phyloP scores from a whole-genome alignment of 1,284 basidiomycete species.

The Leccinum solheimii region DNA sequence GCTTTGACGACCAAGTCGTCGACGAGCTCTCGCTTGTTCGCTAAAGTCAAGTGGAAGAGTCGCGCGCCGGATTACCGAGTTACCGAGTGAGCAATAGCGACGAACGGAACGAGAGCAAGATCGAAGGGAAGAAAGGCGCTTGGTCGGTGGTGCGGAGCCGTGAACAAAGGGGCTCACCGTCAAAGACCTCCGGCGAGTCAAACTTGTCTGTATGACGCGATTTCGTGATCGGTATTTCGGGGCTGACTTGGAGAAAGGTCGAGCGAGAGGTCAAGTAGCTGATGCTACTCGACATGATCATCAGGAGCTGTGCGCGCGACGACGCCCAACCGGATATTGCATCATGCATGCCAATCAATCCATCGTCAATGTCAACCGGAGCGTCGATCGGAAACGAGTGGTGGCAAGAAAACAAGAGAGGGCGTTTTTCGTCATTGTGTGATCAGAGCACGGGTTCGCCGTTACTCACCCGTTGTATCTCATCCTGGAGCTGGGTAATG shows the following conservation, averaged over 20 bases:
- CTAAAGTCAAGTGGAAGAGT: slow-evolving; percentile 38
- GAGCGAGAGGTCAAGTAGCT: slow-evolving; percentile 72
- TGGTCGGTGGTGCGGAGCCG: not conserved
- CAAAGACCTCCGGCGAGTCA: slow-evolving; percentile 65
- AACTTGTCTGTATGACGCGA: slow-evolving; percentile 67
- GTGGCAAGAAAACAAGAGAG: not conserved
- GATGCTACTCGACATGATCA: slow-evolving; percentile 78
- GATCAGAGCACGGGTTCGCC: not conserved
- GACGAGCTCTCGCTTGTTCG: slow-evolving; percentile 78
- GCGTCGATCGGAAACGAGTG: not conserved
- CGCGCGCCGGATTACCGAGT: not conserved
- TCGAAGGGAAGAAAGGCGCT: not conserved
- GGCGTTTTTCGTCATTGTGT: not conserved
- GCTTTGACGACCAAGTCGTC: slow-evolving; percentile 78
- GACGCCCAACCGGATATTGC: not conserved
- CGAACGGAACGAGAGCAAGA: not conserved
- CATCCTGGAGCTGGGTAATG: slow-evolving; percentile 86
- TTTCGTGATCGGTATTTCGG: slow-evolving; percentile 74
- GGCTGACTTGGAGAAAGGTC: slow-evolving; percentile 71
- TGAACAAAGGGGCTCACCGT: slow-evolving; percentile 40
- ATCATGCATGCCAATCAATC: not conserved
- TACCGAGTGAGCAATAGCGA: not conserved
- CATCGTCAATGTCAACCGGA: not conserved
- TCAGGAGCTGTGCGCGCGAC: slow-evolving; percentile 57
- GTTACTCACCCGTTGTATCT: slow-evolving; percentile 69